Evolutionary conservation across 108 stramenopile genomes (phyloP).

Genomic region (Nitzschia sp.): DNA sequence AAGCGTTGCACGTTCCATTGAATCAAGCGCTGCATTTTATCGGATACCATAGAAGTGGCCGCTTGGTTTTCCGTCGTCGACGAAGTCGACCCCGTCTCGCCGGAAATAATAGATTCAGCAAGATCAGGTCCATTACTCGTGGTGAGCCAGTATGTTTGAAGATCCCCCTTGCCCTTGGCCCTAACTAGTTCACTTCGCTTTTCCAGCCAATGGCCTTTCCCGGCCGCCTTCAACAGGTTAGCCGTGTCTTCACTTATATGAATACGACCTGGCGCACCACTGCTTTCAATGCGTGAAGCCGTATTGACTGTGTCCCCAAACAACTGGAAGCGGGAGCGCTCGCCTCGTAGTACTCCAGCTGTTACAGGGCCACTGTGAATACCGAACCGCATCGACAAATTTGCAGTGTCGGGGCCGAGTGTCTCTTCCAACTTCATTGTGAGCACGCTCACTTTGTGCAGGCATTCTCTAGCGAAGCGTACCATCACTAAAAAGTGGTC

Average conservation of each 20-base stretch:
- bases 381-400: not conserved
- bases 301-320: constrained; percentile 6
- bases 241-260: not conserved
- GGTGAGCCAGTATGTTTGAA: not conserved
- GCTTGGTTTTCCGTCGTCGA: not conserved
- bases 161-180: not conserved
- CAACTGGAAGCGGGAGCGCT: not conserved
- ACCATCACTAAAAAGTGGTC: constrained; percentile 3
- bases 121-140: not conserved
- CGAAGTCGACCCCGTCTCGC: not conserved
- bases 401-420: not conserved
- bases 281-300: not conserved
- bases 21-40: constrained; percentile 5
- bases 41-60: not conserved
- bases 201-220: not conserved
- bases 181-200: not conserved
- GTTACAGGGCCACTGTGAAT: not conserved
- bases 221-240: not conserved
- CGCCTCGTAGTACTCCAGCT: constrained; percentile 3
- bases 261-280: not conserved
- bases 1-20: constrained; percentile 15
- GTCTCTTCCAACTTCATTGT: not conserved
- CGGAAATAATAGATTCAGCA: not conserved
- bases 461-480: not conserved
- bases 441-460: not conserved